Percentiles rank a stretch among this genome's conserved stretches.
Conservation (phyloP, 805 yeast species). For the Ogataea ganodermae region DNA sequence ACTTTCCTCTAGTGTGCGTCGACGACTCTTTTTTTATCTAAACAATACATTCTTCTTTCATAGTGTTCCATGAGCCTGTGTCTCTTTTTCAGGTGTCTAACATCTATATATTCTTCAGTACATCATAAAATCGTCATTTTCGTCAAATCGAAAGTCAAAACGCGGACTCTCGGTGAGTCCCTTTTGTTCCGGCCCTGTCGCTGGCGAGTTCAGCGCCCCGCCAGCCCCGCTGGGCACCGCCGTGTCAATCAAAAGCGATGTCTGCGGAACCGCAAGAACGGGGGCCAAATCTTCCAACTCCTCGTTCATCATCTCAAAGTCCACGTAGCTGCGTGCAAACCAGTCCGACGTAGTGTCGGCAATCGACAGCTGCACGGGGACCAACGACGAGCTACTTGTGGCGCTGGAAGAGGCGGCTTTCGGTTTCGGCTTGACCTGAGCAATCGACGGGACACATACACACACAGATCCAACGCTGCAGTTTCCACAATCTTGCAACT, state of each 20-base stretch:
- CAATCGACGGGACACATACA: neutral
- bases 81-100: neutral
- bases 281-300: slow-evolving; percentile 11
- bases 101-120: slow-evolving; percentile 13
- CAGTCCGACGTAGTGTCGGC: slow-evolving; percentile 11
- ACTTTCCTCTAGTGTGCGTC: slow-evolving; percentile 40
- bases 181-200: slow-evolving; percentile 6
- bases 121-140: slow-evolving; percentile 33
- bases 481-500: slow-evolving; percentile 13
- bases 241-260: slow-evolving; percentile 12
- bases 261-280: slow-evolving; percentile 7
- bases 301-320: slow-evolving; percentile 17
- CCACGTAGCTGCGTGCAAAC: slow-evolving; percentile 12
- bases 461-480: slow-evolving; percentile 9
- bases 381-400: slow-evolving; percentile 3
- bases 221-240: slow-evolving; percentile 4
- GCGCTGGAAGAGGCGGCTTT: slow-evolving; percentile 3
- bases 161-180: slow-evolving; percentile 16
- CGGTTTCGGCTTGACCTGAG: neutral
- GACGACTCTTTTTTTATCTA: neutral
- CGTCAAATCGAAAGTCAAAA: slow-evolving; percentile 28
- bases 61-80: neutral
- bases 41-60: slow-evolving; percentile 6
- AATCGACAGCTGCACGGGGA: slow-evolving; percentile 3
- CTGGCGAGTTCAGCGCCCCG: slow-evolving; percentile 1